phyloP scores from a whole-genome alignment of 768 basidiomycete genomes.

The Asterophora lycoperdoides region DNA sequence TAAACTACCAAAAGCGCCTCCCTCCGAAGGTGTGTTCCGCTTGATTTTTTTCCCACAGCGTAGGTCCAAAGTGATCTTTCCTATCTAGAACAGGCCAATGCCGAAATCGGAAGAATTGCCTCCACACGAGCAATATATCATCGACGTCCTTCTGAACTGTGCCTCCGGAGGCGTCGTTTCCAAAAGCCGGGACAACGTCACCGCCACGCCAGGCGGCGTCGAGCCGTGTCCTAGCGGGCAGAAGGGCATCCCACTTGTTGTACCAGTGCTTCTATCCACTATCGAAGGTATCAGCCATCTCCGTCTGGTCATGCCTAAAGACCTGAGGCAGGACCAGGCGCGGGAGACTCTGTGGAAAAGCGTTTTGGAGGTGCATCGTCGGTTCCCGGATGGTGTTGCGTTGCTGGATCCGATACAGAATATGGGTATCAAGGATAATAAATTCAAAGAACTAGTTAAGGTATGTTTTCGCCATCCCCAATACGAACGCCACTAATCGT shows the following conservation, averaged over 20 bases:
- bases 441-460: constrained; percentile 82
- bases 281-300: constrained; percentile 84
- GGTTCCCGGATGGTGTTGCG: constrained; percentile 84
- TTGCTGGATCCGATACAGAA: constrained; percentile 90
- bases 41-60: background rate
- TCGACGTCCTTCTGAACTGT: constrained; percentile 88
- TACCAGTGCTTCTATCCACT: constrained; percentile 85
- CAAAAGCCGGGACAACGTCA: constrained; percentile 52
- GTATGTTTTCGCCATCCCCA: constrained; percentile 34
- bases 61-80: background rate
- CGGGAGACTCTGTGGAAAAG: constrained; percentile 88
- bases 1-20: constrained; percentile 86
- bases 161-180: constrained; percentile 55
- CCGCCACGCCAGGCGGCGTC: constrained; percentile 64
- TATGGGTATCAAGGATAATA: constrained; percentile 94
- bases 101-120: constrained; percentile 66
- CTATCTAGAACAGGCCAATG: constrained; percentile 54
- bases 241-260: constrained; percentile 79
- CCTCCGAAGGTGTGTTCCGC: constrained; percentile 62
- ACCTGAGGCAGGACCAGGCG: constrained; percentile 69
- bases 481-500: background rate
- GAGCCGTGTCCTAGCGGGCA: constrained; percentile 68
- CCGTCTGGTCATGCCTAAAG: constrained; percentile 86
- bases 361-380: constrained; percentile 83
- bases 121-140: constrained; percentile 86